Conservation (phyloP, 2,329 filamentous ascomycete genomes). For the Diaporthe sp. region DNA sequence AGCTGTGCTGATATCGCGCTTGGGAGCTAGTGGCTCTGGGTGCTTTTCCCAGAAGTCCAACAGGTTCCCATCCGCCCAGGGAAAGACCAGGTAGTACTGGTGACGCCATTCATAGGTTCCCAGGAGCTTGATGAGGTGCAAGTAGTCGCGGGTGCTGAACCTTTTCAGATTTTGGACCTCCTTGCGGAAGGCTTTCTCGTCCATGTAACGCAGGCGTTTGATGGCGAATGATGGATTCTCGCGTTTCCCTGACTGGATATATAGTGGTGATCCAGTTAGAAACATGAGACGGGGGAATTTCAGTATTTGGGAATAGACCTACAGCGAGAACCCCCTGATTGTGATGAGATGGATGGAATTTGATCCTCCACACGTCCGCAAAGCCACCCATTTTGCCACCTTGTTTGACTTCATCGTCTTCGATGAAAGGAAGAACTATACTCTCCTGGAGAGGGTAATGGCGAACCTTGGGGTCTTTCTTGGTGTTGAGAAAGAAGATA, state of each 20-base stretch:
- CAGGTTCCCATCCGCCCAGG: not conserved
- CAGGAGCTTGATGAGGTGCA: conserved; percentile 4
- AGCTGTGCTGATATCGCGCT: not conserved
- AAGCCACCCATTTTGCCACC: not conserved
- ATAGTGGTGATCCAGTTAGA: not conserved
- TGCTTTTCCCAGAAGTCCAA: not conserved
- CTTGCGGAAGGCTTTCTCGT: conserved; percentile 1
- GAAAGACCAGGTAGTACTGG: conserved; percentile 6
- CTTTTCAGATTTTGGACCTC: conserved; percentile 7
- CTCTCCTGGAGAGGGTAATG: not conserved
- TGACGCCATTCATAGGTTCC: not conserved
- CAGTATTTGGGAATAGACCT: not conserved
- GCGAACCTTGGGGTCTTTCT: not conserved
- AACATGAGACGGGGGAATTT: not conserved
- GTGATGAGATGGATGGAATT: conserved; percentile 12
- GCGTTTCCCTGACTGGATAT: not conserved
- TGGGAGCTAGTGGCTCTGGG: not conserved
- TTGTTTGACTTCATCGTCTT: conserved; percentile 16
- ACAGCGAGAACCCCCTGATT: not conserved
- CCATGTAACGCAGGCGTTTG: not conserved
- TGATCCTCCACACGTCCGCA: conserved; percentile 14
- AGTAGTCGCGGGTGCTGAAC: not conserved
- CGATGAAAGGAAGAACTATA: not conserved
- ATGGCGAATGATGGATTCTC: conserved; percentile 7
- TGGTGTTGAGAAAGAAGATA: conserved; percentile 2